Evolutionary conservation across 805 yeast species (phyloP), one percentile per base, ranked within the genome.

Genomic region (Candida methanosorbosa): DNA sequence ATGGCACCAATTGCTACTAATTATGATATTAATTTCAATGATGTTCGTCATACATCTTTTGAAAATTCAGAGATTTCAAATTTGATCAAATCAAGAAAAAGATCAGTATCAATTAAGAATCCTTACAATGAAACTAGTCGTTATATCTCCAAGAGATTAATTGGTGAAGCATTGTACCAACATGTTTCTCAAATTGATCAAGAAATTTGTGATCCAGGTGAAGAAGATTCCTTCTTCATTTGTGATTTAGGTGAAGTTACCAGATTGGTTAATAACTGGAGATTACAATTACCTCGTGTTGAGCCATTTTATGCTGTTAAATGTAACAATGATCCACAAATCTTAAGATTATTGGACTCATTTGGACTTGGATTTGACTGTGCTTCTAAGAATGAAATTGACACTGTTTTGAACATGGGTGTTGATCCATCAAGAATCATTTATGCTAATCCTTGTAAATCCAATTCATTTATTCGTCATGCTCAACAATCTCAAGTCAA

Each of bases 361-460:
- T 57, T 78, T 42, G 94, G 92, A 19, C 70, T 77, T 35, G 80
- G 81, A 38, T 90, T 90, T 52, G 98, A 90, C 56, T 90, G 98
- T 63, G 97, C 97, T 5, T 84, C 95, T 17, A 76, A 80, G 50
- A 70, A 70, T 42, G 98, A 90, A 61, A 85, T 90, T 49, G 79
- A 78, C 36, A 61, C 63, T 29, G 70, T 85, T 34, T 63, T 85
- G 42, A 50, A 59, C 15, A 51, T 79, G 39, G 90, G 90, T 7
- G 74, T 81, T 32, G 62, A 63, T 41, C 72, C 94, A 8, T 55
- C 66, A 11, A 66, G 82, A 43, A 81, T 90, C 49, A 72, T 92
- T 37, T 90, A 85, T 58, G 97, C 97, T 13, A 86, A 90, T 50
- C 96, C 98, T 11, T 84, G 96, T 60, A 90, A 90, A 61, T 77